These are phyloP conservation scores for Debaryomyces nepalensis DNA, from an alignment of 1,139 yeast genomes.

Conservation along the genomic window DNA sequence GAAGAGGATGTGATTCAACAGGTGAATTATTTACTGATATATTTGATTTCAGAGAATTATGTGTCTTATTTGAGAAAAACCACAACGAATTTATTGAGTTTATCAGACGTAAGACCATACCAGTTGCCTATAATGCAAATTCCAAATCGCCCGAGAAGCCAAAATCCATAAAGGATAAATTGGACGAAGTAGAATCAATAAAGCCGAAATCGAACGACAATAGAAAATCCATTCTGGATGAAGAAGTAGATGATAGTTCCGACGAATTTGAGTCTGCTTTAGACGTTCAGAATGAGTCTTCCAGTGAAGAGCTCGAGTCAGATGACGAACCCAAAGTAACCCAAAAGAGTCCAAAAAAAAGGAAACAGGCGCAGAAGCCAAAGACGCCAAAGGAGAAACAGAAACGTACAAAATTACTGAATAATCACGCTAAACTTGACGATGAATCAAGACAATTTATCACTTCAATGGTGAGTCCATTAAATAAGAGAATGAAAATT, in stretches of 20 bases:
- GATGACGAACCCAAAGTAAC: slow-evolving; percentile 18
- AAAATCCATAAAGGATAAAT: slow-evolving; percentile 12
- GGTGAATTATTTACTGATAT: slow-evolving; percentile 35
- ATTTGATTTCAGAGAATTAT: slow-evolving; percentile 42
- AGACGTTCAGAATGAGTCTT: slow-evolving; percentile 5
- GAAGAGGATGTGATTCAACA: slow-evolving; percentile 41
- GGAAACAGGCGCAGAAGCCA: slow-evolving; percentile 11
- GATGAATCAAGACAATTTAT: slow-evolving; percentile 22
- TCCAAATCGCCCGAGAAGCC: slow-evolving; percentile 8
- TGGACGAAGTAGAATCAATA: slow-evolving; percentile 10
- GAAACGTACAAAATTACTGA: slow-evolving; percentile 16
- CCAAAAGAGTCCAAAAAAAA: slow-evolving; percentile 15
- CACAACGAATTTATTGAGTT: slow-evolving; percentile 32
- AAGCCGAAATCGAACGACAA: slow-evolving; percentile 6
- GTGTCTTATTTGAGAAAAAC: slow-evolving; percentile 24
- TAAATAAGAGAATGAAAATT: slow-evolving; percentile 32
- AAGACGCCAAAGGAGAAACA: slow-evolving; percentile 14
- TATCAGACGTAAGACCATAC: slow-evolving; percentile 31
- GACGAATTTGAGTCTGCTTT: slow-evolving; percentile 11
- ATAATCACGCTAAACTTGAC: slow-evolving; percentile 14
- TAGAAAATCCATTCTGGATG: slow-evolving; percentile 12
- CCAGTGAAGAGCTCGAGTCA: slow-evolving; percentile 11
- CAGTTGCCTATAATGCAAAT: slow-evolving; percentile 23
- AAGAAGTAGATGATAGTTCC: slow-evolving; percentile 4
- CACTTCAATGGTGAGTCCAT: slow-evolving; percentile 33